Percentiles rank a stretch among this genome's conserved stretches.
These are phyloP conservation scores for Cicer pinnatifidum DNA, from an alignment of 306 rosid genomes.

Conservation along the genomic window DNA sequence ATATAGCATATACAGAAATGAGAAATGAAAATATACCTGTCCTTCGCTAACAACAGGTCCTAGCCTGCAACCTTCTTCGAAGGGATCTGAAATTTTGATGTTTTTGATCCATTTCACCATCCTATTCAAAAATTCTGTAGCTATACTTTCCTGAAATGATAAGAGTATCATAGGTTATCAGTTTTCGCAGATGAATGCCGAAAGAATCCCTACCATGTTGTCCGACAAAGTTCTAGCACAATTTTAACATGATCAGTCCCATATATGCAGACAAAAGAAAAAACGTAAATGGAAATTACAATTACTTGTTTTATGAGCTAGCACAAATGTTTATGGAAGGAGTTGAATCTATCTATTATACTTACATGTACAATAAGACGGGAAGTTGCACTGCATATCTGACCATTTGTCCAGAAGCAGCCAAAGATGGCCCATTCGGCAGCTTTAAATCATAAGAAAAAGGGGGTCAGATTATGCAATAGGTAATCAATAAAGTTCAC, in stretches of 20 bases:
- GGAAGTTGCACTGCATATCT: slow-evolving; percentile 99
- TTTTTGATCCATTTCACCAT: slow-evolving; percentile 82
- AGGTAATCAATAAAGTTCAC: slow-evolving; percentile 21
- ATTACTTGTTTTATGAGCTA: slow-evolving; percentile 16
- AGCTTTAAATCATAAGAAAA: slow-evolving; percentile 65
- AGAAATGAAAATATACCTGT: slow-evolving; percentile 63
- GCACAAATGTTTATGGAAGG: slow-evolving; percentile 22
- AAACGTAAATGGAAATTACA: neutral
- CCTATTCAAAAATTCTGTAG: slow-evolving; percentile 71
- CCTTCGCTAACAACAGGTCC: slow-evolving; percentile 93
- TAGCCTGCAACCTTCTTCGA: slow-evolving; percentile 98
- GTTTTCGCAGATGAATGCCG: slow-evolving; percentile 22
- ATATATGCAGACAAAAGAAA: slow-evolving; percentile 10
- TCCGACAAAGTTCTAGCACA: slow-evolving; percentile 20
- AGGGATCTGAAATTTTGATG: slow-evolving; percentile 92
- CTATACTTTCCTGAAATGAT: slow-evolving; percentile 82
- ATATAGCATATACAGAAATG: slow-evolving; percentile 25
- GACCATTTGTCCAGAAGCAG: slow-evolving; percentile 98
- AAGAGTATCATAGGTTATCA: slow-evolving; percentile 40
- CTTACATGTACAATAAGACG: slow-evolving; percentile 92
- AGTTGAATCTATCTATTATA: slow-evolving; percentile 36
- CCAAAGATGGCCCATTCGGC: slow-evolving; percentile 94
- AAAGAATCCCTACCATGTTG: slow-evolving; percentile 32
- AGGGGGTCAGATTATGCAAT: slow-evolving; percentile 20
- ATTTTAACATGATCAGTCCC: slow-evolving; percentile 18